Percentiles rank a stretch among this genome's conserved stretches.
phyloP scores from a whole-genome alignment of 1,139 yeast genomes.

The Scheffersomyces lignicola region DNA sequence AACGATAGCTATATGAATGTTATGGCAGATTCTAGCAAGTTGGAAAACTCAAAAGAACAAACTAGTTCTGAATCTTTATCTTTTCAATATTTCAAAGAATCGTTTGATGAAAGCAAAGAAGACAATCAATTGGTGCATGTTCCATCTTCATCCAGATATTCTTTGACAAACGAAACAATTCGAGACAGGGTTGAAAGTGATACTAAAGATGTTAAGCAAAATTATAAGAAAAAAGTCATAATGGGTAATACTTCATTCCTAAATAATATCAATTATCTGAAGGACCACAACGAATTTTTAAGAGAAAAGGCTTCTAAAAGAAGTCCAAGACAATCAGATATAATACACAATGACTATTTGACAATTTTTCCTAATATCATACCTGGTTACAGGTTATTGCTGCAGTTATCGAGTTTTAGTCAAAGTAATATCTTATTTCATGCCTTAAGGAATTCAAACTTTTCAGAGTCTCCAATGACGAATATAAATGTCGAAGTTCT shows the following conservation, averaged over 20 bases:
- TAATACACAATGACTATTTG: constrained; percentile 15
- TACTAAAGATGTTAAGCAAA: too few species aligned
- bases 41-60: too few species aligned
- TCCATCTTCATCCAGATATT: too few species aligned
- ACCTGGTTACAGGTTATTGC: constrained; percentile 25
- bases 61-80: too few species aligned
- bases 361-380: constrained; percentile 17
- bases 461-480: background rate
- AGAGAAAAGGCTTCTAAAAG: constrained; percentile 15
- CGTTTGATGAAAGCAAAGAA: too few species aligned
- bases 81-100: too few species aligned
- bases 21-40: too few species aligned
- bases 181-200: too few species aligned
- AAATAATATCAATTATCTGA: constrained; percentile 25
- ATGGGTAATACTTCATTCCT: constrained; percentile 21
- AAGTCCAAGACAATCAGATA: constrained; percentile 10
- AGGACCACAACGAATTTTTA: constrained; percentile 24
- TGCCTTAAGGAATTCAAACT: constrained; percentile 14
- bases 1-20: too few species aligned
- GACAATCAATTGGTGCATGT: too few species aligned
- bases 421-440: constrained; percentile 19
- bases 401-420: constrained; percentile 17
- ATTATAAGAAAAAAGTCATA: constrained; percentile 11
- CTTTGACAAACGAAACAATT: too few species aligned
- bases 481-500: background rate